Evolutionary conservation across 495 filamentous ascomycete species (phyloP), one percentile per base, ranked within the genome.

Genomic region (Copromyces sp.): DNA sequence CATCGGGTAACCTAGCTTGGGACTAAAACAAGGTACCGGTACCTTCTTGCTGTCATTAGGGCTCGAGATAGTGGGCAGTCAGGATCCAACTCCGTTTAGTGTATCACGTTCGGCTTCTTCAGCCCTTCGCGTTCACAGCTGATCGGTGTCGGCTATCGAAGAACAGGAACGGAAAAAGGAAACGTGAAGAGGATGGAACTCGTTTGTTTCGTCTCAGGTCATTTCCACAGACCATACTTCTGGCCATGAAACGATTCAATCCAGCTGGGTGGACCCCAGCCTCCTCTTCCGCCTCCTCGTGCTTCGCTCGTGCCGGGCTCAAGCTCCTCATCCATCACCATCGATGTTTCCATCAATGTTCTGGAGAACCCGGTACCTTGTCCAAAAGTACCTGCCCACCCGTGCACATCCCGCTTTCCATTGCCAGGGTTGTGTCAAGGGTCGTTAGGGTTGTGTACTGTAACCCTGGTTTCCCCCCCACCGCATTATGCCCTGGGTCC

Each of bases 401-500:
- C 53, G 53, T 35, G 29, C 53, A 65, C 53, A 65, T 65, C 53
- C 53, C 53, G 53, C 53, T 65, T 65, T 65, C 53, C 53, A 65
- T 65, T 1, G 12, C 47, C 47, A 59, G 47, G 42, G 45, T 47
- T 47, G 7, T 47, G 44, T 47, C 45, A 53, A 53, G 9, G 45
- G 45, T 53, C 4, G 47, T 29, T 9, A 53, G 45, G 53, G 53
- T 61, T 61, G 29, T 61, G 24, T 61, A 61, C 37, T 6, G 14
- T 17, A 65, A 65, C 53, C 53, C 29, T 65, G 53, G 6, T 17
- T 9, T 12, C 29, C 29, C 44, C 39, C 53, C 53, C 29, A 35
- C 29, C 29, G 29, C 14, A 35, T 77, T 73, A 74, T 72, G n/a
- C n/a, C n/a, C n/a, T n/a, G 71, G 71, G 74, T 70, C 73, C 76